Evolutionary conservation across 164 flowering plant species (phyloP).

Genomic region (Kalanchoe fedtschenkoi): DNA sequence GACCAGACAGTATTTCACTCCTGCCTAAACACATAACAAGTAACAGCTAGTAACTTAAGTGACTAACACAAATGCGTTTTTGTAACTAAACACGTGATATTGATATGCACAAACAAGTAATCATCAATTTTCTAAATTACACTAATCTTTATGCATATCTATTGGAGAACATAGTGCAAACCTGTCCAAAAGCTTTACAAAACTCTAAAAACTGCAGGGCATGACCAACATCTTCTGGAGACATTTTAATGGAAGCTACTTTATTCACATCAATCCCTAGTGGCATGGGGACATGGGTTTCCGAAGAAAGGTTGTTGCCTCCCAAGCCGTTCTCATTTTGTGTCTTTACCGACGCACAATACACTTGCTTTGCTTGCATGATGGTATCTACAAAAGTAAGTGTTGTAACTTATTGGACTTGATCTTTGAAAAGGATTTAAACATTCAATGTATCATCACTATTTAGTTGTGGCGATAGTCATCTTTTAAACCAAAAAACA

Average conservation of each 20-base stretch:
- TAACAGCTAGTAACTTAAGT: too few species aligned
- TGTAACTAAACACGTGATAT: too few species aligned
- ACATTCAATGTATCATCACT: neutral
- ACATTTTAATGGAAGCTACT: conserved; percentile 37
- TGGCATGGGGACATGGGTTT: conserved; percentile 25
- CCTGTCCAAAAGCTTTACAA: conserved; percentile 53
- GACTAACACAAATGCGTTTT: too few species aligned
- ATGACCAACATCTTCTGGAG: conserved; percentile 43
- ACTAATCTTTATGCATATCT: conserved; percentile 3
- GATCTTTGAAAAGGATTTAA: neutral
- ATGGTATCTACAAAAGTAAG: neutral
- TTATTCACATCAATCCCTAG: conserved; percentile 26
- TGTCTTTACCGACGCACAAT: neutral
- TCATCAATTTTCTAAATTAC: too few species aligned
- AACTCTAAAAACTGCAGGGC: conserved; percentile 63
- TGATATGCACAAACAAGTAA: too few species aligned
- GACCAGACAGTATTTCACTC: too few species aligned
- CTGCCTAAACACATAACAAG: too few species aligned
- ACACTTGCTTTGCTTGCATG: neutral
- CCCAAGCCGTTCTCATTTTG: neutral
- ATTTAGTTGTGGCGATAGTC: neutral
- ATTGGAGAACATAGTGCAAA: neutral
- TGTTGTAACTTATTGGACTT: neutral
- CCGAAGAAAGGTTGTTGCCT: neutral
- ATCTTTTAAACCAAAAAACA: neutral